Percentiles rank a stretch among this genome's conserved stretches.
phyloP scores from a whole-genome alignment of 176 grass and related monocot species.

The Rhynchospora breviuscula region DNA sequence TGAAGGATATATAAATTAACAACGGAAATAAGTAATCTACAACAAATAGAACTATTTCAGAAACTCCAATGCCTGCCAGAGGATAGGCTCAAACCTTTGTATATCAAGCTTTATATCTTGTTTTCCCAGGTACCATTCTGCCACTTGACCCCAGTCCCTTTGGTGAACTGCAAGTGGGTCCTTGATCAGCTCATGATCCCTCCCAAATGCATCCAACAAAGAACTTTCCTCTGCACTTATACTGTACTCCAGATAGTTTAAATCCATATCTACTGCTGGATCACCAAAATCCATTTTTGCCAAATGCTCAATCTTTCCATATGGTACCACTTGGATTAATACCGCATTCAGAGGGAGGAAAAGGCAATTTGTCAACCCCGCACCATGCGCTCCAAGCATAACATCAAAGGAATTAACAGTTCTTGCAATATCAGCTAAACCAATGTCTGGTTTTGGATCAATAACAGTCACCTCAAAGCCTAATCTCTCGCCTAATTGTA shows the following conservation, averaged over 20 bases:
- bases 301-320: conserved; percentile 46
- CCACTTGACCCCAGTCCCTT: conserved; percentile 49
- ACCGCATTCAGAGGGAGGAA: conserved; percentile 52
- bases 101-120: conserved; percentile 55
- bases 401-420: conserved; percentile 58
- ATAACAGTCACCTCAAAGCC: conserved; percentile 40
- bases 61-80: conserved; percentile 32
- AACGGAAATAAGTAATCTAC: neutral
- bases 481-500: conserved; percentile 17
- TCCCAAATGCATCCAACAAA: conserved; percentile 42
- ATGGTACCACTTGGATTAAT: conserved; percentile 59
- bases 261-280: conserved; percentile 51
- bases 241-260: conserved; percentile 54
- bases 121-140: conserved; percentile 64
- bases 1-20: conserved; percentile 2
- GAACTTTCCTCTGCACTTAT: conserved; percentile 54
- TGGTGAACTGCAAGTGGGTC: conserved; percentile 47
- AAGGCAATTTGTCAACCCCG: conserved; percentile 57
- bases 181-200: conserved; percentile 55
- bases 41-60: conserved; percentile 16
- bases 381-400: conserved; percentile 56
- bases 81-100: conserved; percentile 30
- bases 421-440: conserved; percentile 27
- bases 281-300: conserved; percentile 47
- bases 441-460: conserved; percentile 17